Percentiles rank a stretch among this genome's conserved stretches.
Evolutionary conservation across 2,329 filamentous ascomycete species (phyloP).

Genomic region (Onygenales sp.): DNA sequence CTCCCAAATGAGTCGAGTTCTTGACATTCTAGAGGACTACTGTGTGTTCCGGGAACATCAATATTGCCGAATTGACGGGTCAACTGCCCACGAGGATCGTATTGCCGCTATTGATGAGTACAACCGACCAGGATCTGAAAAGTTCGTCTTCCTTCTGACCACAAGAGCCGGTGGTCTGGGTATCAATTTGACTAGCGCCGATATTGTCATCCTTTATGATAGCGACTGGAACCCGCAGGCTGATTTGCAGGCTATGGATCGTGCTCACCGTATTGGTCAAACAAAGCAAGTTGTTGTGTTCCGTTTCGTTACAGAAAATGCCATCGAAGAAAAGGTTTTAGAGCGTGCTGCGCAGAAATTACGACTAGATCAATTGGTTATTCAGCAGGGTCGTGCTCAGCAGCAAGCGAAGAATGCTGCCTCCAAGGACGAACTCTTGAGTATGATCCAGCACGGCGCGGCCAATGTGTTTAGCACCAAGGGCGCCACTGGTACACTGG

Average conservation of each 20-base stretch:
- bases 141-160: constrained; percentile 91
- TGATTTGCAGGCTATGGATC: constrained; percentile 97
- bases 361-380: constrained; percentile 91
- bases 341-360: constrained; percentile 95
- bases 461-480: constrained; percentile 80
- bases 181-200: constrained; percentile 90
- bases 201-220: constrained; percentile 94
- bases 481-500: constrained; percentile 52
- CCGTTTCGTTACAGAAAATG: constrained; percentile 93
- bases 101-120: constrained; percentile 97
- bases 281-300: constrained; percentile 97
- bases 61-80: constrained; percentile 94
- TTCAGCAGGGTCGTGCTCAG: constrained; percentile 92
- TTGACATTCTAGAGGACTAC: constrained; percentile 97
- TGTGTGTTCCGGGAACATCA: constrained; percentile 91
- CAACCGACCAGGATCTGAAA: constrained; percentile 91
- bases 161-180: constrained; percentile 91
- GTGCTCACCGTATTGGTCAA: constrained; percentile 95
- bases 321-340: constrained; percentile 95
- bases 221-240: constrained; percentile 99
- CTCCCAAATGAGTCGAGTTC: constrained; percentile 94
- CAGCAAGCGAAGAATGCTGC: constrained; percentile 82
- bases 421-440: constrained; percentile 90
- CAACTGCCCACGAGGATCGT: constrained; percentile 93
- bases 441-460: constrained; percentile 98